Evolutionary conservation across 495 filamentous ascomycete genomes (phyloP).

Genomic region (Amniculicola lignicola): DNA sequence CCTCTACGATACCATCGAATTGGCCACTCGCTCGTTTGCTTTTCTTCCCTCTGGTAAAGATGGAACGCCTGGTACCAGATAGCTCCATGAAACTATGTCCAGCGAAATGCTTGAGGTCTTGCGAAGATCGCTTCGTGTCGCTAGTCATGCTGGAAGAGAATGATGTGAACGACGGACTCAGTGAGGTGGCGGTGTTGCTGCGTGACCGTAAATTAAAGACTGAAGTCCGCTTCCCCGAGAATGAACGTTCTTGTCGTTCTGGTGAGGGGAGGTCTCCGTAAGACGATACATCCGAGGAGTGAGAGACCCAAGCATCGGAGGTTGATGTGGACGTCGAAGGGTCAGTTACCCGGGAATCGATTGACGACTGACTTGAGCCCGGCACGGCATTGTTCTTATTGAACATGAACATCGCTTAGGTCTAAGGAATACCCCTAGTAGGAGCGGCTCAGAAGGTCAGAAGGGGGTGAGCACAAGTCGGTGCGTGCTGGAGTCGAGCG

Average conservation of each 20-base stretch:
- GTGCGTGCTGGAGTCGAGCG: slow-evolving; percentile 12
- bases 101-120: slow-evolving; percentile 13
- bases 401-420: slow-evolving; percentile 30
- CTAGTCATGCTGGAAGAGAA: slow-evolving; percentile 19
- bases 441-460: slow-evolving; percentile 4
- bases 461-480: slow-evolving; percentile 21
- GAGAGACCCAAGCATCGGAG: slow-evolving; percentile 27
- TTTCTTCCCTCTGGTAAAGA: slow-evolving; percentile 29
- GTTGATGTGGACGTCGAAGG: slow-evolving; percentile 24
- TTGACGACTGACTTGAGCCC: slow-evolving; percentile 27
- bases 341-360: slow-evolving; percentile 28
- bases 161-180: slow-evolving; percentile 29
- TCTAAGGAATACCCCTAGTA: slow-evolving; percentile 9
- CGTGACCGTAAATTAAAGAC: slow-evolving; percentile 34
- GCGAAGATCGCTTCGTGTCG: slow-evolving; percentile 19
- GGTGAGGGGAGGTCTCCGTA: slow-evolving; percentile 24
- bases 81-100: slow-evolving; percentile 18
- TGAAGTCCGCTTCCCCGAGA: slow-evolving; percentile 27
- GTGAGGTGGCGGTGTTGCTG: slow-evolving; percentile 33
- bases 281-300: slow-evolving; percentile 24
- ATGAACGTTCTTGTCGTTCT: slow-evolving; percentile 18
- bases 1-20: slow-evolving; percentile 10
- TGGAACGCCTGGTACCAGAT: slow-evolving; percentile 12
- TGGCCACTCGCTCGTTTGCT: slow-evolving; percentile 21
- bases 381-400: slow-evolving; percentile 30